Evolutionary conservation across 345 rosid genomes (phyloP).

Genomic region (Dipteronia sinensis): DNA sequence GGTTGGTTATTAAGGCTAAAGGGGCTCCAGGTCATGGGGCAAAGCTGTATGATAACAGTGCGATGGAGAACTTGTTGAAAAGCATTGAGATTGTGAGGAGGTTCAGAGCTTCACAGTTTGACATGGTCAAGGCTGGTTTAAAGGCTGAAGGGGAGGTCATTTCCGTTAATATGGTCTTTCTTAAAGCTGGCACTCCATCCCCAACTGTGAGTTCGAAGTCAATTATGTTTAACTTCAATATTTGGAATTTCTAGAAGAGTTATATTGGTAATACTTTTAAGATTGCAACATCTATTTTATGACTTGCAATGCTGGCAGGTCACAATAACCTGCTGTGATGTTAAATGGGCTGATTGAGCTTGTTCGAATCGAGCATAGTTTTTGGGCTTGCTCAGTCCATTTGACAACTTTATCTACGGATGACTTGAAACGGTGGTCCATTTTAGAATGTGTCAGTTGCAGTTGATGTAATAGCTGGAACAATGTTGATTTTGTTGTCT

Average conservation of each 20-base stretch:
- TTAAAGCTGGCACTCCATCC: conserved; percentile 94
- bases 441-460: not conserved
- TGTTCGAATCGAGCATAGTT: no score
- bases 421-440: not conserved
- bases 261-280: not conserved
- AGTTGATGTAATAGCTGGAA: not conserved
- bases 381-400: no score
- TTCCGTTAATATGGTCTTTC: conserved; percentile 79
- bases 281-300: not conserved
- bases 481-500: not conserved
- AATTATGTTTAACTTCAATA: not conserved
- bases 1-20: conserved; percentile 82
- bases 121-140: conserved; percentile 78
- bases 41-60: conserved; percentile 84
- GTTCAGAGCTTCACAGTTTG: conserved; percentile 93
- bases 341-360: no score
- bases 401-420: no score
- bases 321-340: no score
- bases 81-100: conserved; percentile 81
- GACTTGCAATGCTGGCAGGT: not conserved
- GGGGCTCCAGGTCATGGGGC: conserved; percentile 99
- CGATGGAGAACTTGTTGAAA: conserved; percentile 85
- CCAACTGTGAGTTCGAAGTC: conserved; percentile 63
- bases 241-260: not conserved
- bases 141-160: conserved; percentile 85